Percentiles rank a stretch among this genome's conserved stretches.
Conservation (phyloP, 306 rosid genomes). For the Bauhinia variegata region DNA sequence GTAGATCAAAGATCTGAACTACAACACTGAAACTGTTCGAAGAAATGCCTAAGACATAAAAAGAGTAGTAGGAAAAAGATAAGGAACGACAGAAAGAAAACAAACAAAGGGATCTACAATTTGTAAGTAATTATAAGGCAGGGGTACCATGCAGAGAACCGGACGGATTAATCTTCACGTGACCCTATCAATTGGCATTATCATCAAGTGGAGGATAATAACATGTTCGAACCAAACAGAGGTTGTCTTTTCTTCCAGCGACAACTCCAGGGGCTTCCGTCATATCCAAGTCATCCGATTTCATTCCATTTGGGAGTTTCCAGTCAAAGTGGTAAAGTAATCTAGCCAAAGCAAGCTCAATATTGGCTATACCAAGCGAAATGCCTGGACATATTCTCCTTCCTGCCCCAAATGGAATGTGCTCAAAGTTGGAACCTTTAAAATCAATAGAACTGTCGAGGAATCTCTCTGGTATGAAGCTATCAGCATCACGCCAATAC, state of each 20-base stretch:
- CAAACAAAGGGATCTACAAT: no score
- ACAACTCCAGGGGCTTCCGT: background rate
- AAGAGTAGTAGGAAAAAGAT: no score
- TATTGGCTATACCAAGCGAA: conserved; percentile 3
- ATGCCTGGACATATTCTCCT: conserved; percentile 28
- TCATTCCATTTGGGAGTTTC: conserved; percentile 1
- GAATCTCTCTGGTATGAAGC: background rate
- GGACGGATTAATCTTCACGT: no score
- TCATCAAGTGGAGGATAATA: background rate
- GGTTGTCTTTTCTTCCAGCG: background rate
- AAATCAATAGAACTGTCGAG: background rate
- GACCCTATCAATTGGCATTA: no score
- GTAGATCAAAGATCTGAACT: no score
- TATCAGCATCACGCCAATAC: background rate
- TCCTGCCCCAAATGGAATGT: conserved; percentile 25
- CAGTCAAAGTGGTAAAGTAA: conserved; percentile 6
- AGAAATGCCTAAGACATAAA: no score
- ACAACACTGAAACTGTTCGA: no score
- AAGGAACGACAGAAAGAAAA: no score
- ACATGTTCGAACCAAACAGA: background rate
- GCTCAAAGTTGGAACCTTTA: background rate
- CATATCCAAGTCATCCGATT: conserved; percentile 20
- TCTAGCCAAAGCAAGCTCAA: conserved; percentile 12
- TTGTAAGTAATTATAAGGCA: no score
- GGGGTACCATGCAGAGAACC: no score